Conservation (phyloP, 306 rosid genomes). For the Quercus suber region DNA sequence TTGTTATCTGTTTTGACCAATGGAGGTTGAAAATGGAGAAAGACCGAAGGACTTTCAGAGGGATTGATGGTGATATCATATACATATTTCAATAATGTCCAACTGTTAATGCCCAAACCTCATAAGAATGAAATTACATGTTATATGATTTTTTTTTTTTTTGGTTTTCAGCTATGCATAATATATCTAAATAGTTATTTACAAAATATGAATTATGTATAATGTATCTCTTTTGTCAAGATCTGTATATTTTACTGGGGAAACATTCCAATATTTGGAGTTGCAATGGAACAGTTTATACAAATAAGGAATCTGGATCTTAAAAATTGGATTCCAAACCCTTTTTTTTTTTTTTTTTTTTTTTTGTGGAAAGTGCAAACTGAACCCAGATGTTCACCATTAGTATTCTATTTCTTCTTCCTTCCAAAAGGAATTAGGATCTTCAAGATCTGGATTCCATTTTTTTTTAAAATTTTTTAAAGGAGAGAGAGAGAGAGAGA, state of each 20-base stretch:
- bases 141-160: not conserved
- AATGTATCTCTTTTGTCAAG: not conserved
- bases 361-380: no score
- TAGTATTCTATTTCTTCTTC: no score
- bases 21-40: not conserved
- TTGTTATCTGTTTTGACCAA: not conserved
- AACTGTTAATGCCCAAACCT: not conserved
- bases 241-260: not conserved
- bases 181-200: constrained; percentile 2
- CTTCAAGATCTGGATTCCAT: no score
- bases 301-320: no score
- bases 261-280: no score
- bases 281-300: no score
- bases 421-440: no score
- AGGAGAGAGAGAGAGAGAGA: no score
- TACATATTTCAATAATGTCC: constrained; percentile 12
- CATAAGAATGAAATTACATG: constrained; percentile 6
- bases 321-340: no score
- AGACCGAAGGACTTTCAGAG: not conserved
- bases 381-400: no score
- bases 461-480: no score
- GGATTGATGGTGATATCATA: constrained; percentile 1
- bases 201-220: not conserved
- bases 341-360: no score
- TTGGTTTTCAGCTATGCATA: not conserved